Base-by-base conservation (phyloP, 1,284 basidiomycete species). In the Ustilago trichophora region DNA sequence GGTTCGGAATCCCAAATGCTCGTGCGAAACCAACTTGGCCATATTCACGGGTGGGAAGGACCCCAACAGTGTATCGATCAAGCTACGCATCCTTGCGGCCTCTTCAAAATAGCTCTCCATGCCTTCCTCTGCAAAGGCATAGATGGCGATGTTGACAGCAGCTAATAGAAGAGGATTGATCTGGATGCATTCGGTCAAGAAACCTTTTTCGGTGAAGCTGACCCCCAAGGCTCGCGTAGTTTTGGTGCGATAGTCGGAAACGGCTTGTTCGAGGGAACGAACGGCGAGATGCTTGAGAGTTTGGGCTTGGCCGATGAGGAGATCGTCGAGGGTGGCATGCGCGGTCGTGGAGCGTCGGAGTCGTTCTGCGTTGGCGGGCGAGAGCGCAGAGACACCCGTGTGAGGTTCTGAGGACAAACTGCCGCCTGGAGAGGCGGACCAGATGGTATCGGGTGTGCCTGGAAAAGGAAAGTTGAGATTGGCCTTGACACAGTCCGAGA, bases 71-170 rank as follows among this genome's bases (percentile, higher is more conserved):
- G 42, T 59, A 18, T 59, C 56, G 35, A 66, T 50, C 18, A 66
- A 12, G 3, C 34, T 40, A 0, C 63, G 32, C 63, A 66, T 59
- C 26, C 56, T 45, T 0, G 47, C 52, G 2, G 56, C 56, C 29
- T 59, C 63, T 16, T 66, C 56, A 34, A 55, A 66, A 31, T 59
- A 66, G 15, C 56, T 59, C 44, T 59, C 38, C 46, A 59, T 55
- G 9, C 55, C 56, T 34, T 66, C 63, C 27, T 66, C 63, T 3
- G 63, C 63, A 38, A 66, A 66, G 1, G 63, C 52, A 22, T 66
- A 66, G 40, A 60, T 66, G 24, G 63, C 63, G 25, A 66, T 55
- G 51, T 66, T 66, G 26, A 66, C 25, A 38, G 63, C 46, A 3
- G 63, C 44, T 48, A 66, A 31, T 19, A 66, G 44, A 32, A 66